phyloP scores from a whole-genome alignment of 306 rosid genomes.

The Citrullus mucosospermus region DNA sequence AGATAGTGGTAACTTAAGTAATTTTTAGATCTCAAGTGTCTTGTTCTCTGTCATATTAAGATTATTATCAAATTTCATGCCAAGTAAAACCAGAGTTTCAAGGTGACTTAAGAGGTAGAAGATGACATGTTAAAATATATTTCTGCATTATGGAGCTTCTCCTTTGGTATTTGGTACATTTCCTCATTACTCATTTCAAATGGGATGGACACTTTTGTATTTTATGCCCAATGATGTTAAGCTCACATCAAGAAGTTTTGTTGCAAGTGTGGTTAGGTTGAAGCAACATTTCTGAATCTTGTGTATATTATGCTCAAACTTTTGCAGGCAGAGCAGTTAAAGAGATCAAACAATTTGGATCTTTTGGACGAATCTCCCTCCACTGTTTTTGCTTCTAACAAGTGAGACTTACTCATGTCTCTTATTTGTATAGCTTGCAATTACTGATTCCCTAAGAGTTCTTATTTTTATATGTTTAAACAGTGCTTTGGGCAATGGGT shows the following conservation, averaged over 20 bases:
- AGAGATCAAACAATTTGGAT: conserved; percentile 19
- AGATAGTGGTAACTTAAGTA: not conserved
- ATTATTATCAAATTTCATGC: not conserved
- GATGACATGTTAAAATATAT: not conserved
- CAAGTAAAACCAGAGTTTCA: not conserved
- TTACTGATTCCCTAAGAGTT: not conserved
- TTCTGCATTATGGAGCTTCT: not conserved
- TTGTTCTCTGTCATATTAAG: not conserved
- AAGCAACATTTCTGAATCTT: not conserved
- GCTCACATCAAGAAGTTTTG: not conserved
- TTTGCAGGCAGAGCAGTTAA: conserved; percentile 46
- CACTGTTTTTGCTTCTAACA: conserved; percentile 14
- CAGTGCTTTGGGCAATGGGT: conserved; percentile 26
- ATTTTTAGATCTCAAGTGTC: not conserved
- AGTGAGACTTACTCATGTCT: conserved; percentile 12
- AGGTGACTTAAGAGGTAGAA: not conserved
- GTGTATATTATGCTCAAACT: not conserved
- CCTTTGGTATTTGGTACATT: not conserved
- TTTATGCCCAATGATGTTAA: not conserved
- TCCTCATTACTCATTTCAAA: not conserved
- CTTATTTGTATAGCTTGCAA: conserved; percentile 4
- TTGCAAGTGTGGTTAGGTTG: not conserved
- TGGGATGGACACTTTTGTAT: not conserved
- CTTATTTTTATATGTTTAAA: conserved; percentile 17
- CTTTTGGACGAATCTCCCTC: conserved; percentile 29